phyloP scores from a whole-genome alignment of 1,284 basidiomycete species.

The Ceratobasidium sp. region DNA sequence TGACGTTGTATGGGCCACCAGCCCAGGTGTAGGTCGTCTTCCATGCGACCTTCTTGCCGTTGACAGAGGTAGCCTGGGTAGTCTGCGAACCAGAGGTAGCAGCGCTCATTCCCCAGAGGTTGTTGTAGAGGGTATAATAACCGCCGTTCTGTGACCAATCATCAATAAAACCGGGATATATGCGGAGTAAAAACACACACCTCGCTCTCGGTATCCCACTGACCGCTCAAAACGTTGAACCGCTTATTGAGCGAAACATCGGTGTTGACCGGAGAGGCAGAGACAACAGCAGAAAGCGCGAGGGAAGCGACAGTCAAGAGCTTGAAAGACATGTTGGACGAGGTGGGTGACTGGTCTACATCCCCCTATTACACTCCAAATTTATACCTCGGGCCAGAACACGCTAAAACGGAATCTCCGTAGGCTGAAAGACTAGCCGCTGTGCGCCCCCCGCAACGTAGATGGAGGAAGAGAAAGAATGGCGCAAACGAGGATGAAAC shows the following conservation, averaged over 20 bases:
- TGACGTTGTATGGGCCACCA: constrained; percentile 48
- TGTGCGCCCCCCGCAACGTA: not conserved
- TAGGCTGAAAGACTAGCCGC: constrained; percentile 19
- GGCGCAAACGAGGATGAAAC: constrained; percentile 2
- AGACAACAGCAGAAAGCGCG: constrained; percentile 37
- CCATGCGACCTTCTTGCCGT: constrained; percentile 44
- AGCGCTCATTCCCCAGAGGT: constrained; percentile 44
- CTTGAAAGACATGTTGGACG: constrained; percentile 40
- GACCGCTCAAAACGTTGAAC: constrained; percentile 26
- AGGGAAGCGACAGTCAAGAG: constrained; percentile 40
- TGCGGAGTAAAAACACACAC: constrained; percentile 25
- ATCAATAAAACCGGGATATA: constrained; percentile 6
- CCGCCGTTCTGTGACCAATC: not conserved
- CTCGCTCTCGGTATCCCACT: constrained; percentile 46
- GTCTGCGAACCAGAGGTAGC: constrained; percentile 45
- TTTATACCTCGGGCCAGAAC: constrained; percentile 27
- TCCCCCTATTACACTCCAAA: not conserved
- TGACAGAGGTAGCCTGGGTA: constrained; percentile 42
- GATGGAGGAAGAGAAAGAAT: constrained; percentile 9
- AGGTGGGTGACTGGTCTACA: not conserved
- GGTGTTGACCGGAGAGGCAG: constrained; percentile 29
- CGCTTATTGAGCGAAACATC: constrained; percentile 35
- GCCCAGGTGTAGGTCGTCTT: constrained; percentile 48
- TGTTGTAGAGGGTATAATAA: constrained; percentile 40
- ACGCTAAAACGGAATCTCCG: constrained; percentile 3